Evolutionary conservation across 345 rosid species (phyloP), one percentile per base, ranked within the genome.

Genomic region (Euphorbia lathyris): DNA sequence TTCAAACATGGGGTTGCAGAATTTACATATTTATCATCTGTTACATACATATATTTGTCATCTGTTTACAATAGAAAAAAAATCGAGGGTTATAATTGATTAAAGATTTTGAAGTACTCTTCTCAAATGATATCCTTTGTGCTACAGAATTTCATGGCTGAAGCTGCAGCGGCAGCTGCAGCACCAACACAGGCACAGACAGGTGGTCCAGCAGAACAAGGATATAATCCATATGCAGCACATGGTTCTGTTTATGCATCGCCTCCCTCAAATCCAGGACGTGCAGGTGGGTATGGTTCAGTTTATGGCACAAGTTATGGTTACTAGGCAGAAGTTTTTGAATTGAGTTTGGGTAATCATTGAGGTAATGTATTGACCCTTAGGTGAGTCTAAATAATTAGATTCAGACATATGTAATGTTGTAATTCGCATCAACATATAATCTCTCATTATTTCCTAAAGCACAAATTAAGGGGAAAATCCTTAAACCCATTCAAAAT

Each of bases 81-180:
- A n/a, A n/a, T n/a, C n/a, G n/a, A n/a, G n/a, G n/a, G n/a, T n/a
- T n/a, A n/a, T n/a, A n/a, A n/a, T n/a, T n/a, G n/a, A n/a, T n/a
- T n/a, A n/a, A n/a, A n/a, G n/a, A 14, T 55, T 65, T 62, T 11
- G 55, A 34, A 40, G 53, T 69, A 17, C 36, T 67, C 47, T 9
- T 6, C 66, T 34, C 65, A 75, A 64, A 60, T 58, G 55, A 14
- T 58, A 30, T 27, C 68, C 68, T 34, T 61, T 56, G n/a, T 42
- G 13, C 63, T 83, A 86, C 91, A 96, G 99, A 96, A 92, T 80
- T 96, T 89, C 81, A 90, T 96, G 94, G 93, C 97, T 32, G 99
- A 96, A 76, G 96, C 96, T 29, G 96, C 84, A 56, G 92, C 82
- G 27, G 81, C 88, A 3, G 92, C 82, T 29, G 81, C 88, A 3